Evolutionary conservation across 1,139 yeast species (phyloP).

Genomic region (Ogataea hybrid): DNA sequence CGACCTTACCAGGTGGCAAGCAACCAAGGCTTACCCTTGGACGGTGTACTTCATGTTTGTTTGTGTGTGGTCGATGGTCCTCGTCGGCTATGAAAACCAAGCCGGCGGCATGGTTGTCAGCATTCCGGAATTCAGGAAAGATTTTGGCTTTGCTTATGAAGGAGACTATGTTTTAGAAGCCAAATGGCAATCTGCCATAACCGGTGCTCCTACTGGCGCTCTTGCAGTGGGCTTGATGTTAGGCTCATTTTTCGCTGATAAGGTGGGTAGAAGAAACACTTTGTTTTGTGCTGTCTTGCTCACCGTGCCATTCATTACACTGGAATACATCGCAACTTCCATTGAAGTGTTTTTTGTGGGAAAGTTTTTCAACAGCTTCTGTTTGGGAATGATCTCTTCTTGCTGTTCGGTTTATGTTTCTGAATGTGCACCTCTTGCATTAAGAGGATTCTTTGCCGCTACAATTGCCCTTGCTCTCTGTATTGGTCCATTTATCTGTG

Average conservation of each 20-base stretch:
- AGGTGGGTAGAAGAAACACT: conserved; percentile 25
- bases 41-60: conserved; percentile 5
- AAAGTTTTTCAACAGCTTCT: conserved; percentile 23
- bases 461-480: background rate
- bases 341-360: conserved; percentile 33
- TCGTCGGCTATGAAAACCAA: conserved; percentile 22
- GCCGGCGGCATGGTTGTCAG: conserved; percentile 23
- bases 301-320: conserved; percentile 29
- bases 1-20: conserved; percentile 10
- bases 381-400: conserved; percentile 31
- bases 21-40: conserved; percentile 7
- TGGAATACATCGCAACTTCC: conserved; percentile 29
- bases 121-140: conserved; percentile 30
- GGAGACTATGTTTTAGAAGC: conserved; percentile 24
- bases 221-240: conserved; percentile 21
- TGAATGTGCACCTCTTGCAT: conserved; percentile 34
- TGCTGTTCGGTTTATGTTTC: conserved; percentile 31
- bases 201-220: conserved; percentile 33
- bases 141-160: conserved; percentile 29
- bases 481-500: conserved; percentile 35
- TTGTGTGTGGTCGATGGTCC: conserved; percentile 22
- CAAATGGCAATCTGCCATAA: conserved; percentile 36
- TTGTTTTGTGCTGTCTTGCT: conserved; percentile 16
- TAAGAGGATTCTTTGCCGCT: conserved; percentile 26
- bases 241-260: conserved; percentile 24